Conservation (phyloP, 2,329 filamentous ascomycete genomes). For the Neonectria magnoliae region DNA sequence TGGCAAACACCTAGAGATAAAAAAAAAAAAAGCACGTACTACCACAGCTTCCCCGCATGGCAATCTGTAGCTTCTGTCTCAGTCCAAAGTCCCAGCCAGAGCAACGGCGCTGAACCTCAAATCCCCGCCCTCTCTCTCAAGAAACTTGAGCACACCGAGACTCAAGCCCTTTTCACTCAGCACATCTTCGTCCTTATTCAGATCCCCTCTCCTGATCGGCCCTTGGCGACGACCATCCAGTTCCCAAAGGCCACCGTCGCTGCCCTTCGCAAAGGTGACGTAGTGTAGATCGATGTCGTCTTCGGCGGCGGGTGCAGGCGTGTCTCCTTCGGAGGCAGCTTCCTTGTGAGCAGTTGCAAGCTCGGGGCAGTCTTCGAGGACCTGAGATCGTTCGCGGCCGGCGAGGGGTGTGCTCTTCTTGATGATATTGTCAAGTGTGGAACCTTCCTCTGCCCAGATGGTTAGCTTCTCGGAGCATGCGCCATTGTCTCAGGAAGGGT, state of each 20-base stretch:
- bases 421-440: constrained; percentile 73
- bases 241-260: constrained; percentile 71
- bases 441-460: constrained; percentile 53
- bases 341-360: constrained; percentile 82
- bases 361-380: constrained; percentile 80
- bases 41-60: neutral
- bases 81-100: constrained; percentile 62
- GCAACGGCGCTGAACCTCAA: constrained; percentile 69
- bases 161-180: constrained; percentile 79
- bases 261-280: constrained; percentile 87
- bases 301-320: constrained; percentile 78
- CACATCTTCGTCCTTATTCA: constrained; percentile 73
- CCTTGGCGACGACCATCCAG: constrained; percentile 69
- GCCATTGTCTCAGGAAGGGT: constrained; percentile 25
- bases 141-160: constrained; percentile 70
- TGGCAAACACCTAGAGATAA: too few species aligned
- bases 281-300: constrained; percentile 93
- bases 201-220: constrained; percentile 63
- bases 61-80: constrained; percentile 1
- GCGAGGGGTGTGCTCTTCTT: constrained; percentile 74
- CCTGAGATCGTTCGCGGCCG: constrained; percentile 71
- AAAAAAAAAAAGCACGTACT: neutral
- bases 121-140: constrained; percentile 65
- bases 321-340: constrained; percentile 82
- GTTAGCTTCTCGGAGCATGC: constrained; percentile 6